These are phyloP conservation scores for Pythium rishiriense DNA, from an alignment of 352 stramenopile genomes.

Conservation along the genomic window DNA sequence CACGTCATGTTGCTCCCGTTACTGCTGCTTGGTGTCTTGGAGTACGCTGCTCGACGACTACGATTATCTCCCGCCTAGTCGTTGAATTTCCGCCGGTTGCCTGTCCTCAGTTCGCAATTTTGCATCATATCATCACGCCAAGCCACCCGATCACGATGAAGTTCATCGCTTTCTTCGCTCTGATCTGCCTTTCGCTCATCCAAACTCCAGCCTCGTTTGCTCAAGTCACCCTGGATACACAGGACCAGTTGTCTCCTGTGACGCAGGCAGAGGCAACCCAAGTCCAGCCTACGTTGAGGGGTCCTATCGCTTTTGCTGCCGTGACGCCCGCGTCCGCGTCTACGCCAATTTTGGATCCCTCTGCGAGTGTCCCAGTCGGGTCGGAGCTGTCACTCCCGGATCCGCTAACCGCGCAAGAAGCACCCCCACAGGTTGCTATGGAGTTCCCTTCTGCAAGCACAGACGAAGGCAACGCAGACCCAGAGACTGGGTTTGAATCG, in stretches of 20 bases:
- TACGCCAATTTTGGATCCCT: not conserved
- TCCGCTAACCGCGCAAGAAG: not conserved
- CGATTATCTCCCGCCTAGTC: not conserved
- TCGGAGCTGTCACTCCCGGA: not conserved
- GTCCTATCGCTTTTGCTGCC: not conserved
- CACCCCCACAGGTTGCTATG: not conserved
- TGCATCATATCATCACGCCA: not conserved
- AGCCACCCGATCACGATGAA: slow-evolving; percentile 2
- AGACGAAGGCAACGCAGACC: not conserved
- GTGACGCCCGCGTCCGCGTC: not conserved
- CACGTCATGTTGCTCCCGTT: not conserved
- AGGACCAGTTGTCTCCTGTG: not conserved
- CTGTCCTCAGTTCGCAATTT: slow-evolving; percentile 2
- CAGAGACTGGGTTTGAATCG: not conserved
- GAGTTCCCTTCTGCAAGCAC: not conserved
- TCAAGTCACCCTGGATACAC: not conserved
- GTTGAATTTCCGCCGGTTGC: not conserved
- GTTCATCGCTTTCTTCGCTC: not conserved
- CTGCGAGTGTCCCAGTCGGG: not conserved
- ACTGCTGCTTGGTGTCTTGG: no score
- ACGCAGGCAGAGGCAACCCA: not conserved
- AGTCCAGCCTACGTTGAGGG: not conserved
- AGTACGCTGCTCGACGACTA: no score
- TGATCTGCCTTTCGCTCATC: not conserved
- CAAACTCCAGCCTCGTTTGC: not conserved